Conservation (phyloP, 1,284 basidiomycete species). For the Puccinia polysora region DNA sequence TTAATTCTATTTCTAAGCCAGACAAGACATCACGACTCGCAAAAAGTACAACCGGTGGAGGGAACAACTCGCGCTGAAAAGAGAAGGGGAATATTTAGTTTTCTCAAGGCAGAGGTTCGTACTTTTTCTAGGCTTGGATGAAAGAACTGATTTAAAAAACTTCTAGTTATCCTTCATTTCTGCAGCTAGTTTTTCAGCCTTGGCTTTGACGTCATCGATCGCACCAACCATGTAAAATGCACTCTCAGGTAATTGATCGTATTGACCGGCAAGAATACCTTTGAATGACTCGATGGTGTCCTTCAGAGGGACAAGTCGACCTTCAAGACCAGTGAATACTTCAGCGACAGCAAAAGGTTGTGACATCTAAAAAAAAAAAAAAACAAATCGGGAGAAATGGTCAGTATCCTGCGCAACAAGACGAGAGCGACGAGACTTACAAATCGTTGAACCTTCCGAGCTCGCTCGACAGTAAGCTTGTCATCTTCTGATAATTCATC, state of each 20-base stretch:
- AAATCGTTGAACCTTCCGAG: conserved; percentile 58
- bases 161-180: conserved; percentile 59
- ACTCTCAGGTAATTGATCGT: conserved; percentile 85
- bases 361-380: conserved; percentile 67
- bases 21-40: too few relatives aligned
- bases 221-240: conserved; percentile 64
- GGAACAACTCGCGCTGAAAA: too few relatives aligned
- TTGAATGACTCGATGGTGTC: conserved; percentile 89
- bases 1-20: too few relatives aligned
- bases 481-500: conserved; percentile 99
- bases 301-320: conserved; percentile 86
- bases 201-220: conserved; percentile 89
- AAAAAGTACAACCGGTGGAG: too few relatives aligned
- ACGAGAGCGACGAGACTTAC: conserved; percentile 5
- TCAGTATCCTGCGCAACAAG: background rate
- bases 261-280: conserved; percentile 84
- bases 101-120: too few relatives aligned
- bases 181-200: conserved; percentile 93
- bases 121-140: too few relatives aligned
- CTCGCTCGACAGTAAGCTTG: conserved; percentile 83
- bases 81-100: too few relatives aligned
- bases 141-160: background rate
- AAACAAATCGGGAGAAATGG: conserved; percentile 49
- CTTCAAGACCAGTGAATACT: conserved; percentile 98
- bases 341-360: conserved; percentile 99